phyloP scores from a whole-genome alignment of 371 early-diverging fungal genomes.

The Apophysomyces elegans region DNA sequence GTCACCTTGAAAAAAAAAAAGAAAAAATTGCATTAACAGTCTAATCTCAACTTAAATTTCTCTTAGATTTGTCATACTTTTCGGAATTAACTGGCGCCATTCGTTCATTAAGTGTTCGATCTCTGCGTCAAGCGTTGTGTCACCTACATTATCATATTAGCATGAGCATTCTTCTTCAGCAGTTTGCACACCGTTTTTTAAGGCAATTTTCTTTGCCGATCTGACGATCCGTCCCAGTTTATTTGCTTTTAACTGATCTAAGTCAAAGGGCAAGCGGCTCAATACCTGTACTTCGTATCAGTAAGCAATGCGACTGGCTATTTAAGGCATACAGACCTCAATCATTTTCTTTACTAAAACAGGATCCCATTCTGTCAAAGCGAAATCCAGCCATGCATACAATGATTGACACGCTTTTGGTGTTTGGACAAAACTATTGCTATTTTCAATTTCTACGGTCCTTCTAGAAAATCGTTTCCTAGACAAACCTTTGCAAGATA shows the following conservation, averaged over 20 bases:
- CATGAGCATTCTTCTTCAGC: not conserved
- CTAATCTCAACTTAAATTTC: not conserved
- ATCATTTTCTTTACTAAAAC: slow-evolving; percentile 4
- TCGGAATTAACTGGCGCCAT: slow-evolving; percentile 8
- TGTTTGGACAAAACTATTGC: not conserved
- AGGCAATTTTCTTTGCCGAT: slow-evolving; percentile 17
- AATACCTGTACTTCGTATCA: slow-evolving; percentile 13
- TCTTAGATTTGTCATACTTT: not conserved
- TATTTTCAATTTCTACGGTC: not conserved
- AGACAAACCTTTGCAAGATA: not conserved
- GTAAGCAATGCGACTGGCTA: not conserved
- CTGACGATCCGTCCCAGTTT: slow-evolving; percentile 19
- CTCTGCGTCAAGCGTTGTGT: not conserved
- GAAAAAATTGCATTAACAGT: not conserved
- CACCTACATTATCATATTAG: too few species aligned
- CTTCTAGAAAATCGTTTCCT: not conserved
- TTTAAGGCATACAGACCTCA: not conserved
- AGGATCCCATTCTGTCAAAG: slow-evolving; percentile 6
- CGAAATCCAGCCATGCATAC: slow-evolving; percentile 1
- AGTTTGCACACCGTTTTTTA: slow-evolving; percentile 1
- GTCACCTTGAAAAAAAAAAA: not conserved
- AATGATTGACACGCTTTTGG: slow-evolving; percentile 2
- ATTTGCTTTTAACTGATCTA: slow-evolving; percentile 17
- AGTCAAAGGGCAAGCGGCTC: slow-evolving; percentile 19
- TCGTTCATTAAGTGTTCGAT: slow-evolving; percentile 6